These are phyloP conservation scores for Ambrosia hybrid DNA, from an alignment of 140 eudicot genomes.

Conservation along the genomic window DNA sequence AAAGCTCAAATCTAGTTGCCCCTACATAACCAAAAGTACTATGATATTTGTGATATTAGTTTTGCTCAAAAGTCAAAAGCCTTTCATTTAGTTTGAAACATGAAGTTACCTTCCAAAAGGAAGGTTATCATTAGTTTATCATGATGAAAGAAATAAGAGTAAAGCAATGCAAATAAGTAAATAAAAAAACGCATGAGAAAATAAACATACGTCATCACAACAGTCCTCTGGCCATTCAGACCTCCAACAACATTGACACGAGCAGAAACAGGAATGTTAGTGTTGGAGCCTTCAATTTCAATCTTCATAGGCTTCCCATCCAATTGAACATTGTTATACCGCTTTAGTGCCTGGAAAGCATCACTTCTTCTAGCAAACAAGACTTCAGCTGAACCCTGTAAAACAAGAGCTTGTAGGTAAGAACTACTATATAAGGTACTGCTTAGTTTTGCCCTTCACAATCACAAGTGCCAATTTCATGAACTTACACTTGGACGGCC, in stretches of 20 bases:
- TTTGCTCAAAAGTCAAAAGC: not conserved
- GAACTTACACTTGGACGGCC: constrained; percentile 88
- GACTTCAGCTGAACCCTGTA: constrained; percentile 92
- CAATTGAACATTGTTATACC: constrained; percentile 78
- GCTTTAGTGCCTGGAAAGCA: constrained; percentile 71
- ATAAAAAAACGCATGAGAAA: not conserved
- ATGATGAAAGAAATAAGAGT: not conserved
- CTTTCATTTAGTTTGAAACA: not conserved
- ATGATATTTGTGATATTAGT: too few relatives aligned
- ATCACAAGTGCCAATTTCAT: not conserved
- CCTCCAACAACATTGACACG: constrained; percentile 82
- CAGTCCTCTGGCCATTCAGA: constrained; percentile 66
- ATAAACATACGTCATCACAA: constrained; percentile 61
- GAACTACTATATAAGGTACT: constrained; percentile 1
- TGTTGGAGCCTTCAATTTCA: constrained; percentile 55
- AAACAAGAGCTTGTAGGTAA: not conserved
- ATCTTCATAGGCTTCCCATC: constrained; percentile 96
- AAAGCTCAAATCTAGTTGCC: too few relatives aligned
- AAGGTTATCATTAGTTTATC: not conserved
- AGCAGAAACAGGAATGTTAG: constrained; percentile 57
- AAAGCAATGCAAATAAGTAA: not conserved
- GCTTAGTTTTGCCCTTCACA: not conserved
- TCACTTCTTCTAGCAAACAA: constrained; percentile 75
- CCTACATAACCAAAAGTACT: too few relatives aligned
- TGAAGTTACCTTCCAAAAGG: not conserved